Evolutionary conservation across 78 protist species (phyloP).

Genomic region (Neovahlkampfia damariscottae): DNA sequence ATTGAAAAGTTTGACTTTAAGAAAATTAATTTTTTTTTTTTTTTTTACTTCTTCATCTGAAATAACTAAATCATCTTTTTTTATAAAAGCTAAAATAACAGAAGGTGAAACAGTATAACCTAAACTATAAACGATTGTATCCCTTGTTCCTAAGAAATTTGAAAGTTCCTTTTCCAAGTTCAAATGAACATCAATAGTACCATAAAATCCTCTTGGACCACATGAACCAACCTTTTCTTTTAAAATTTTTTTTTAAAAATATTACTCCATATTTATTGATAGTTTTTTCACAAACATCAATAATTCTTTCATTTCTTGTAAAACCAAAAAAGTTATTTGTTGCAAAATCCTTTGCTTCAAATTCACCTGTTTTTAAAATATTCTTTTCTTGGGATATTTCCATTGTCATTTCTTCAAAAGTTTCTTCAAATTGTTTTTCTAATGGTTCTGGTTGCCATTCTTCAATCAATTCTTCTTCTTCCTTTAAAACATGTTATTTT

Average conservation of each 20-base stretch:
- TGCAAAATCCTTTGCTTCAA: conserved; percentile 8
- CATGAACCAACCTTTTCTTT: conserved; percentile 95
- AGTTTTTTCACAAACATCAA: conserved; percentile 24
- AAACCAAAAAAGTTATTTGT: conserved; percentile 5
- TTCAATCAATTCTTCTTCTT: background rate
- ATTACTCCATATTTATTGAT: conserved; percentile 77
- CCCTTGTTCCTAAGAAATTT: conserved; percentile 38
- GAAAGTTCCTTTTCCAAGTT: conserved; percentile 67
- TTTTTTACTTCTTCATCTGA: conserved; percentile 3
- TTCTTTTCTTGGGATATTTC: background rate
- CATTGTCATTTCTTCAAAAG: background rate
- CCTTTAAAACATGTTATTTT: background rate
- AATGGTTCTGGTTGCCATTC: background rate
- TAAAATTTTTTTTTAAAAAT: too few relatives aligned
- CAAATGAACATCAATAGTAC: conserved; percentile 81
- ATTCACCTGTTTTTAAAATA: background rate
- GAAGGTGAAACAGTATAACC: conserved; percentile 69
- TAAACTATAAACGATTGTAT: conserved; percentile 73
- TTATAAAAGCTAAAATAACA: conserved; percentile 78
- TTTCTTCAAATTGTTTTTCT: background rate
- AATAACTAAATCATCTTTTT: conserved; percentile 71
- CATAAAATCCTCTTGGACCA: conserved; percentile 98
- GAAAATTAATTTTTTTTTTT: too few relatives aligned
- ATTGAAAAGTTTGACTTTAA: conserved; percentile 40
- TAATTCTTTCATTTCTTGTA: background rate